Conservation (phyloP, 192 early-diverging fungal species). For the Coemansia umbellata region DNA sequence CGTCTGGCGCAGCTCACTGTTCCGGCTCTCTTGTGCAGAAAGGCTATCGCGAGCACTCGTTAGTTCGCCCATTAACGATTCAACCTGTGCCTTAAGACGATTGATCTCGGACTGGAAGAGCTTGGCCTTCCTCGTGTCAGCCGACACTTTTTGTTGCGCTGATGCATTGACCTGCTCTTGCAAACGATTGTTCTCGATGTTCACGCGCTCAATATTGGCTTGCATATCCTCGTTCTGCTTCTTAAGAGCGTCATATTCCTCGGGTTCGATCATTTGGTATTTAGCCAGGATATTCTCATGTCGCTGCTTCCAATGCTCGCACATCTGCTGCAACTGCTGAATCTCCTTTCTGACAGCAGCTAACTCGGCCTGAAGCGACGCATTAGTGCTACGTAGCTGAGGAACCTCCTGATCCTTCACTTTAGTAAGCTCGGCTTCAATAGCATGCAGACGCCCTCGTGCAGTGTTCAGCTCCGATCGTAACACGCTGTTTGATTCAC, state of each 20-base stretch:
- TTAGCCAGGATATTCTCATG: constrained; percentile 69
- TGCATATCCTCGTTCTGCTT: constrained; percentile 38
- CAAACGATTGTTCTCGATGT: constrained; percentile 2
- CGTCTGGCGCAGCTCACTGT: not conserved
- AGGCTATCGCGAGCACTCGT: not conserved
- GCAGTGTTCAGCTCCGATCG: constrained; percentile 54
- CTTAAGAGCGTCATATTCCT: constrained; percentile 68
- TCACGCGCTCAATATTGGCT: constrained; percentile 10
- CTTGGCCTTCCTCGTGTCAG: constrained; percentile 2
- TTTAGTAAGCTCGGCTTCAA: constrained; percentile 51
- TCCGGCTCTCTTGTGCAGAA: not conserved
- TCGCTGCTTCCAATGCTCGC: constrained; percentile 68
- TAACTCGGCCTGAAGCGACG: constrained; percentile 56
- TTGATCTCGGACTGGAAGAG: constrained; percentile 20
- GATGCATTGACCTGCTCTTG: not conserved
- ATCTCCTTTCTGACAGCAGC: constrained; percentile 55
- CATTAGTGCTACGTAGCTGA: constrained; percentile 45
- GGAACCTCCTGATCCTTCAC: constrained; percentile 55
- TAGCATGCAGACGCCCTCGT: constrained; percentile 10
- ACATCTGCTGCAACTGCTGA: constrained; percentile 56
- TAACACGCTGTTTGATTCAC: constrained; percentile 74
- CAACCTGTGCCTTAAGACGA: constrained; percentile 8
- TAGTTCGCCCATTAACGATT: constrained; percentile 5
- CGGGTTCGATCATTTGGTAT: constrained; percentile 79
- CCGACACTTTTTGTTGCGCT: constrained; percentile 4